phyloP scores from a whole-genome alignment of 2,329 filamentous ascomycete species.

The Xylariomycetidae sp. region DNA sequence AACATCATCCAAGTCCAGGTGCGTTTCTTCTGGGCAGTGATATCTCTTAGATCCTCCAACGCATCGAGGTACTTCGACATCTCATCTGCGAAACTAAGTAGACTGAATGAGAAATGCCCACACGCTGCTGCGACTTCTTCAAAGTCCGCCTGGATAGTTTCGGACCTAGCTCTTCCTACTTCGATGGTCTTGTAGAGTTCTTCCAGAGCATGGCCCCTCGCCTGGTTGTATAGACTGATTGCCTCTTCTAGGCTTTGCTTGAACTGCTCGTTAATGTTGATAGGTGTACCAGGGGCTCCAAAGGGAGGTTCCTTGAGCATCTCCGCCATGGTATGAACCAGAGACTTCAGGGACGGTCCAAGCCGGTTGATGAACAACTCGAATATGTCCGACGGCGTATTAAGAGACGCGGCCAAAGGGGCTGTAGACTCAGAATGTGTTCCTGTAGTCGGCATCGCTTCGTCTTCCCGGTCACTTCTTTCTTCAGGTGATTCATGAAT shows the following conservation, averaged over 20 bases:
- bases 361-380: conserved; percentile 82
- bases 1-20: conserved; percentile 85
- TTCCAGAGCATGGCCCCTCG: conserved; percentile 70
- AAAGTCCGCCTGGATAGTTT: conserved; percentile 83
- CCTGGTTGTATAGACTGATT: conserved; percentile 70
- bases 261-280: conserved; percentile 75
- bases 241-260: conserved; percentile 76
- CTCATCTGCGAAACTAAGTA: conserved; percentile 87
- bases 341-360: conserved; percentile 91
- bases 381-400: conserved; percentile 78
- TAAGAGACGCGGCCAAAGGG: conserved; percentile 32
- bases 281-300: conserved; percentile 60
- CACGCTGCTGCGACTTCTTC: conserved; percentile 98
- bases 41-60: conserved; percentile 77
- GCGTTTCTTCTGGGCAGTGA: conserved; percentile 55
- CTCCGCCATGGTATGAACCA: conserved; percentile 86
- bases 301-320: conserved; percentile 87
- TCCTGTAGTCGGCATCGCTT: conserved; percentile 11
- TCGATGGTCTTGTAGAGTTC: conserved; percentile 78
- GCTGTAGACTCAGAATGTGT: conserved; percentile 10
- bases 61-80: conserved; percentile 78
- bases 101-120: conserved; percentile 89
- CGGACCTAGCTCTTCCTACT: conserved; percentile 60
- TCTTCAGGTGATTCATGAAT: conserved; percentile 62
- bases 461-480: conserved; percentile 43